Conservation (phyloP, 345 rosid genomes). For the Eucalyptus sideroxylon region DNA sequence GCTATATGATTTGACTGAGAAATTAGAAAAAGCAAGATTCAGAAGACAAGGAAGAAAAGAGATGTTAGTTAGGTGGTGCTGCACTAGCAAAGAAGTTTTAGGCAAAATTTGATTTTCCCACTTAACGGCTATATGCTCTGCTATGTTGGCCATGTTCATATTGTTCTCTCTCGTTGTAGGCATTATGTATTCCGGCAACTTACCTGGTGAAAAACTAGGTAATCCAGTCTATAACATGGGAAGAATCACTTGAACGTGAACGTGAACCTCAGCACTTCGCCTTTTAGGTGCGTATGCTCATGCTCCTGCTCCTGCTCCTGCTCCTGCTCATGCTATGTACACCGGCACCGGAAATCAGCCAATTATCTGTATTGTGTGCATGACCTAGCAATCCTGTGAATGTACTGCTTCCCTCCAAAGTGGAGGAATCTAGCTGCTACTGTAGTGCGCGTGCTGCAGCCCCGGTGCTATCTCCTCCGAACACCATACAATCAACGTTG, state of each 20-base stretch:
- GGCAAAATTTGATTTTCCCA: background rate
- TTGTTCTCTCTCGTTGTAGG: background rate
- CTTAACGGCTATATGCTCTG: background rate
- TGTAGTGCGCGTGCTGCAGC: background rate
- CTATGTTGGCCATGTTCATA: background rate
- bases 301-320: background rate
- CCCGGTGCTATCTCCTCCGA: background rate
- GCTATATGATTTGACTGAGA: background rate
- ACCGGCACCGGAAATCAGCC: background rate
- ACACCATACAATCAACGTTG: background rate
- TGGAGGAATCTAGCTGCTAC: background rate
- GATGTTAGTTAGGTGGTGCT: conserved; percentile 12
- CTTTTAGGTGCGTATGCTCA: background rate
- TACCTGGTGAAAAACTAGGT: background rate
- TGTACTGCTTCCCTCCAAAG: background rate
- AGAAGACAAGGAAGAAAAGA: background rate
- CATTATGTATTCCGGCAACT: background rate
- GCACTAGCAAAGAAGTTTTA: conserved; percentile 6
- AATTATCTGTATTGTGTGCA: background rate
- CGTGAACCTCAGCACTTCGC: background rate
- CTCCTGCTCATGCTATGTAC: background rate
- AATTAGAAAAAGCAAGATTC: background rate
- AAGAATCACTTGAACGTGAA: background rate
- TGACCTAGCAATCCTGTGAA: background rate
- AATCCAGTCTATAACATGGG: background rate